Percentiles rank a stretch among this genome's conserved stretches.
phyloP scores from a whole-genome alignment of 306 rosid genomes.

The Castanospermum australe region DNA sequence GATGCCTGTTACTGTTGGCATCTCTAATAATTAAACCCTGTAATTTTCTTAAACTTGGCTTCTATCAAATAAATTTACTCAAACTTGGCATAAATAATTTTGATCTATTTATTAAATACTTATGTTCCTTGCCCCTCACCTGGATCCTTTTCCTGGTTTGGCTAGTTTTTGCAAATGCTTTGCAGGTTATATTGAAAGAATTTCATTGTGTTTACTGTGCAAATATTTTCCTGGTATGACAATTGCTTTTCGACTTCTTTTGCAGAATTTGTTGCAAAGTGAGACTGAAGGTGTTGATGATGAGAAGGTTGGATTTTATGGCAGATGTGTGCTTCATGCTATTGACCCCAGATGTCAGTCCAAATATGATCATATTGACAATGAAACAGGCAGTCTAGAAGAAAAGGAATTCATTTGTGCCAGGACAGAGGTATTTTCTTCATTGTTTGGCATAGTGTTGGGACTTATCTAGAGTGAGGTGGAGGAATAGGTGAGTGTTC shows the following conservation, averaged over 20 bases:
- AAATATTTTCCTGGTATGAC: not conserved
- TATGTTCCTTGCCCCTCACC: not conserved
- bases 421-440: constrained; percentile 55
- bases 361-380: constrained; percentile 20
- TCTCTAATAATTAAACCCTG: not conserved
- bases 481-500: not conserved
- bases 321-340: constrained; percentile 63
- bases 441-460: not conserved
- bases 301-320: constrained; percentile 63
- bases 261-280: constrained; percentile 66
- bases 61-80: too few species aligned
- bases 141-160: not conserved
- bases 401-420: constrained; percentile 51
- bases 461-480: not conserved
- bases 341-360: constrained; percentile 32
- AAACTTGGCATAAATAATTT: not conserved
- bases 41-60: not conserved
- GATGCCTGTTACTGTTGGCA: not conserved
- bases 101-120: not conserved
- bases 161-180: not conserved
- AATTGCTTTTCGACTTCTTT: not conserved
- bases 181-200: not conserved
- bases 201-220: not conserved
- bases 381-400: constrained; percentile 31
- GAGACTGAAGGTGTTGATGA: constrained; percentile 60